phyloP scores from a whole-genome alignment of 2,329 filamentous ascomycete species.

The Bertia moriformis region DNA sequence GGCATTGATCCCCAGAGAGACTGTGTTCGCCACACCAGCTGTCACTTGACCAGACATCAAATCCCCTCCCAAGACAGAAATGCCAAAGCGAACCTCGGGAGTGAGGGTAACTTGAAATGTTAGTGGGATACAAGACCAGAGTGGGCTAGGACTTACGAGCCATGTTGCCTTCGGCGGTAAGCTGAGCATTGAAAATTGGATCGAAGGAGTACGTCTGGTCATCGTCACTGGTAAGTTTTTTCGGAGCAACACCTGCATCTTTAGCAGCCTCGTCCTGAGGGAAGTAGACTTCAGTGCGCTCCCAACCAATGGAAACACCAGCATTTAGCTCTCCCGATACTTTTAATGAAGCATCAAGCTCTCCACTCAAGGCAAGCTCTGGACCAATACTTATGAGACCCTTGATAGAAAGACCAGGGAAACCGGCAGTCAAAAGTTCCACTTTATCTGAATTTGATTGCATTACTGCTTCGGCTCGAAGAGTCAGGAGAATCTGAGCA shows the following conservation, averaged over 20 bases:
- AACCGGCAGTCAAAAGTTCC: neutral
- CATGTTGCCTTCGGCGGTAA: no score
- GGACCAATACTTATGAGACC: neutral
- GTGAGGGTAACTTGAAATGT: no score
- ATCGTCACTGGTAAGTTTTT: no score
- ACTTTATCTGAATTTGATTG: neutral
- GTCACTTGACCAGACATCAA: neutral
- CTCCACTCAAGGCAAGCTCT: neutral
- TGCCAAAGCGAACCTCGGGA: neutral
- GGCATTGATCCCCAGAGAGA: neutral
- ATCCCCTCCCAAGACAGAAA: neutral
- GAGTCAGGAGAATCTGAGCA: no score
- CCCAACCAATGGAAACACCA: neutral
- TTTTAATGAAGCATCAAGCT: neutral
- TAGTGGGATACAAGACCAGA: no score
- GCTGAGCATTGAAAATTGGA: no score
- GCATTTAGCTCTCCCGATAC: neutral
- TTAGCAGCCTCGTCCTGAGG: neutral
- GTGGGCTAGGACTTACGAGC: no score
- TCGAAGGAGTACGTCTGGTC: no score
- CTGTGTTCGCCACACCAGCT: neutral
- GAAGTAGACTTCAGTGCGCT: neutral
- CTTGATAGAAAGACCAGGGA: neutral
- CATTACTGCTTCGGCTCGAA: neutral
- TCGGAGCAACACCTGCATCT: no score